A percentile compares a stretch with the other conserved stretches of the same genome.
These are phyloP conservation scores for Kwoniella shandongensis DNA, from an alignment of 768 basidiomycete genomes.

Conservation along the genomic window DNA sequence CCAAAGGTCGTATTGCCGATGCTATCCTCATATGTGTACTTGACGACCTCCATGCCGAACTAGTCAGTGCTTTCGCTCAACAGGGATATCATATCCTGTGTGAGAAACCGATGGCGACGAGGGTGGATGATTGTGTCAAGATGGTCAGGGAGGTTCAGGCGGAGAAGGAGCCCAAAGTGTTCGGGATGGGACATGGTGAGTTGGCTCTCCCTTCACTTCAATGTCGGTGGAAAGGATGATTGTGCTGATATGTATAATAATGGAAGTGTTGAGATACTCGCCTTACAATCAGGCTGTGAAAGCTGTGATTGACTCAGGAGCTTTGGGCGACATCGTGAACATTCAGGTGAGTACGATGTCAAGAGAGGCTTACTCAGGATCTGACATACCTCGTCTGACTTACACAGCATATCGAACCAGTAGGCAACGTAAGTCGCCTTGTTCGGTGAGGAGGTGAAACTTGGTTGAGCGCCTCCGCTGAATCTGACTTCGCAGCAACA, in stretches of 20 bases:
- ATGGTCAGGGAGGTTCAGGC: constrained; percentile 73
- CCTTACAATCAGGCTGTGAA: constrained; percentile 74
- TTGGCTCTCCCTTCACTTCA: background rate
- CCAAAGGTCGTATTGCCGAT: constrained; percentile 75
- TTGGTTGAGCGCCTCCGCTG: too few relatives aligned
- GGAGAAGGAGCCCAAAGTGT: constrained; percentile 63
- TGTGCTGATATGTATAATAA: too few relatives aligned
- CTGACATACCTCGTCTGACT: background rate
- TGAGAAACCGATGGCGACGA: constrained; percentile 89
- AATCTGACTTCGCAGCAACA: constrained; percentile 74
- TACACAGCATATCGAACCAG: constrained; percentile 72
- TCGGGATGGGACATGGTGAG: constrained; percentile 83
- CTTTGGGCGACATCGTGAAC: constrained; percentile 75
- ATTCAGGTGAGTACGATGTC: constrained; percentile 59
- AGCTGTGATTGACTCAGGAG: constrained; percentile 67
- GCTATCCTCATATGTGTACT: constrained; percentile 74
- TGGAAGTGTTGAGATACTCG: constrained; percentile 77
- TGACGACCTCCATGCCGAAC: constrained; percentile 73
- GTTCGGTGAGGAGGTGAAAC: too few relatives aligned
- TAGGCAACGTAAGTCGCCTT: constrained; percentile 54
- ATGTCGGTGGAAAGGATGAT: too few relatives aligned
- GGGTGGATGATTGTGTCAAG: constrained; percentile 66
- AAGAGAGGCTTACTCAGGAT: too few relatives aligned
- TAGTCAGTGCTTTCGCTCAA: constrained; percentile 69
- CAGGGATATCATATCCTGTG: constrained; percentile 87